Percentiles rank a stretch among this genome's conserved stretches.
Conservation (phyloP, 176 grass and related monocot species). For the Triticum urartu region DNA sequence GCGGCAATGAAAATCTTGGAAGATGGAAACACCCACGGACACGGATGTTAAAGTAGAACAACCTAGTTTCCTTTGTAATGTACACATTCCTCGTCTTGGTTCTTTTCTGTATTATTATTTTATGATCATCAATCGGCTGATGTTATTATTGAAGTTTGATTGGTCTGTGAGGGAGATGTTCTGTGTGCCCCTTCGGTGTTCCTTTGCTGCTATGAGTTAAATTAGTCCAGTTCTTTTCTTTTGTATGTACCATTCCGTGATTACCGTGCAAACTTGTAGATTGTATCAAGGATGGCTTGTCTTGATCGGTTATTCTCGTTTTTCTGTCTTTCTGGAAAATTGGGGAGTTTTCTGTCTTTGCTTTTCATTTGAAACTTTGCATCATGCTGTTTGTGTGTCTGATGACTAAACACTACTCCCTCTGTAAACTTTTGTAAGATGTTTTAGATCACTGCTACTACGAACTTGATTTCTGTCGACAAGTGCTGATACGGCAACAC, state of each 20-base stretch:
- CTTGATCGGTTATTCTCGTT: neutral
- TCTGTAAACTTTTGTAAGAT: no score
- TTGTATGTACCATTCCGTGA: no score
- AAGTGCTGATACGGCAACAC: no score
- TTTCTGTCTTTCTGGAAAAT: neutral
- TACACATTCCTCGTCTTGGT: neutral
- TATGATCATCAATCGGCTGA: slow-evolving; percentile 15
- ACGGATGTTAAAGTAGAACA: no score
- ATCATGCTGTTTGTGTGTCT: slow-evolving; percentile 12
- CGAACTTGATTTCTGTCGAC: neutral
- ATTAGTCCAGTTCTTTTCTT: slow-evolving; percentile 33
- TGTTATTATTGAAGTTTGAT: slow-evolving; percentile 36
- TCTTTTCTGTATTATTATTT: slow-evolving; percentile 38
- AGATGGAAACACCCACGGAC: no score
- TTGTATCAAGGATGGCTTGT: neutral
- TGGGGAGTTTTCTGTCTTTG: no score
- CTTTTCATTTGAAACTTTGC: no score
- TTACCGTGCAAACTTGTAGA: neutral
- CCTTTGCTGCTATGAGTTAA: neutral
- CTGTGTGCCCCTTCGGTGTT: neutral
- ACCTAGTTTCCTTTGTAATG: no score
- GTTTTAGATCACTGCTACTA: no score
- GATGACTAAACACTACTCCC: no score
- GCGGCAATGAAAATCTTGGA: no score
- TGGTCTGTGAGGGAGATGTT: slow-evolving; percentile 25